These are phyloP conservation scores for Lentinus polychrous DNA, from an alignment of 1,284 basidiomycete genomes.

Conservation along the genomic window DNA sequence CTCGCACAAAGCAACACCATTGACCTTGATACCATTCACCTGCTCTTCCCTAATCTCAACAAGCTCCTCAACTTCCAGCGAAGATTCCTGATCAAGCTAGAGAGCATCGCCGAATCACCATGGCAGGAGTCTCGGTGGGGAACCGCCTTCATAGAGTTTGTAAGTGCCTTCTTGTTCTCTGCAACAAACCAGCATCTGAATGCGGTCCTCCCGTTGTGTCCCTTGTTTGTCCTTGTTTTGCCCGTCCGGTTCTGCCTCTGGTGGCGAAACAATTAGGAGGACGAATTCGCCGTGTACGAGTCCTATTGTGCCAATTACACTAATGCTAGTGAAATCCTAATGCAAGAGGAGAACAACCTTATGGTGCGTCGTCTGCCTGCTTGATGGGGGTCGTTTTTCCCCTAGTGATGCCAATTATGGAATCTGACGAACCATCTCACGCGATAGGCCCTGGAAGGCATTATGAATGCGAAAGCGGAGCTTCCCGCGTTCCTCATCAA, in stretches of 20 bases:
- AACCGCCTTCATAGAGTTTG: slow-evolving; percentile 71
- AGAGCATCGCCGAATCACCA: slow-evolving; percentile 75
- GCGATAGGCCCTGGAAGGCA: slow-evolving; percentile 61
- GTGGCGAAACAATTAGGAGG: slow-evolving; percentile 64
- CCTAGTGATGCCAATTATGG: slow-evolving; percentile 18
- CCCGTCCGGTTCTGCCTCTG: slow-evolving; percentile 18
- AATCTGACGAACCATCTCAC: slow-evolving; percentile 31
- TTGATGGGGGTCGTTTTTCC: slow-evolving; percentile 5
- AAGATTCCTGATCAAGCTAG: slow-evolving; percentile 91
- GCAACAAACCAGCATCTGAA: slow-evolving; percentile 25
- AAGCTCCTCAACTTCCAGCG: slow-evolving; percentile 96
- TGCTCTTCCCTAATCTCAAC: slow-evolving; percentile 93
- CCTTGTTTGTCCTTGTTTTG: slow-evolving; percentile 29
- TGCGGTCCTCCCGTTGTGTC: slow-evolving; percentile 28
- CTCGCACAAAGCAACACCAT: slow-evolving; percentile 80
- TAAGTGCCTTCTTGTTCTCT: slow-evolving; percentile 38
- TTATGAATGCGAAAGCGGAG: slow-evolving; percentile 83
- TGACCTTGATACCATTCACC: slow-evolving; percentile 91
- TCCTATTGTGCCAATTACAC: slow-evolving; percentile 98
- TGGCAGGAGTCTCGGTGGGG: slow-evolving; percentile 93
- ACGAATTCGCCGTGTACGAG: slow-evolving; percentile 91
- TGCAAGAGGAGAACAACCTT: slow-evolving; percentile 79
- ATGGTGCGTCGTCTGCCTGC: slow-evolving; percentile 58
- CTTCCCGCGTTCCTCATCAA: slow-evolving; percentile 84
- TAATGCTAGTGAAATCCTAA: slow-evolving; percentile 79